Conservation (phyloP, 2,329 filamentous ascomycete species). For the Pseudocercospora pini-densiflorae region DNA sequence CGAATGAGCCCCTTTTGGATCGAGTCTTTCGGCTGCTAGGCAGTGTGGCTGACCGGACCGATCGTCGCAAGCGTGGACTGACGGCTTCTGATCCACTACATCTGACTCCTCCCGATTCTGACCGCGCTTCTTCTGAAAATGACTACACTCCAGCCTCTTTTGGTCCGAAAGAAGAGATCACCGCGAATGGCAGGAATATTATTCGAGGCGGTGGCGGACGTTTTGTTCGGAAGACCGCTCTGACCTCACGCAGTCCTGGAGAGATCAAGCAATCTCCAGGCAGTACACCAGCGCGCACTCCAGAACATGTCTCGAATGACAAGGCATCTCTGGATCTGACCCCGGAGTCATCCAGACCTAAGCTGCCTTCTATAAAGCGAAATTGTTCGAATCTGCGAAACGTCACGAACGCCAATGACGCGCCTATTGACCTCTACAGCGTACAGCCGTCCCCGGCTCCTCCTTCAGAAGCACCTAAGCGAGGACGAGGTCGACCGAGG, state of each 20-base stretch:
- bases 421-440: constrained; percentile 29
- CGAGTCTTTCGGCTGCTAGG: constrained; percentile 22
- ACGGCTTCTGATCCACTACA: constrained; percentile 17
- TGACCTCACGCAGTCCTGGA: background rate
- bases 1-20: constrained; percentile 19
- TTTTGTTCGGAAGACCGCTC: constrained; percentile 19
- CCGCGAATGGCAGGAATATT: constrained; percentile 21
- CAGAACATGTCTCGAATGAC: background rate
- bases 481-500: constrained; percentile 31
- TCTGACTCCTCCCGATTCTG: constrained; percentile 17
- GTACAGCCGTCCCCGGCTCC: constrained; percentile 31
- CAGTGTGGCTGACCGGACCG: constrained; percentile 23
- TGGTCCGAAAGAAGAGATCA: constrained; percentile 18
- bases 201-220: constrained; percentile 23
- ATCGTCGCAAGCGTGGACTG: constrained; percentile 21
- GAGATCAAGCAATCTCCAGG: background rate
- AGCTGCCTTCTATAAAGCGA: constrained; percentile 31
- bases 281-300: background rate
- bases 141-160: background rate
- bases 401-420: constrained; percentile 34
- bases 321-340: background rate
- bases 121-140: constrained; percentile 5
- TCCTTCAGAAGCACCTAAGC: constrained; percentile 23
- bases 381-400: constrained; percentile 35
- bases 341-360: constrained; percentile 17